Evolutionary conservation across 208 protist species (phyloP).

Genomic region (Trypanosoma congolense): DNA sequence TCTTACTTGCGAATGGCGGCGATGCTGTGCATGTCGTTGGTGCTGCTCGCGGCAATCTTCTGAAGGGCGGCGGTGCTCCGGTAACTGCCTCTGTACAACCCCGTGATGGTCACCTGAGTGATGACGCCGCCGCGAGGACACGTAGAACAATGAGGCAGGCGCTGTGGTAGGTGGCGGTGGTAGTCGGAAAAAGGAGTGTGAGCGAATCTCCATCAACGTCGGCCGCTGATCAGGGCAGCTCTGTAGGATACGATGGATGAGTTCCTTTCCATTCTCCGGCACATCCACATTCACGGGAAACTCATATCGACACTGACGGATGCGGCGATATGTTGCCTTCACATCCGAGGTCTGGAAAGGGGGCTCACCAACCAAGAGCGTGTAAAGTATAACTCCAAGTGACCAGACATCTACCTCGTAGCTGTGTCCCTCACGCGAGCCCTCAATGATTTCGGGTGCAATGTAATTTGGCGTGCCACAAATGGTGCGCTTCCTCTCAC

Average conservation of each 20-base stretch:
- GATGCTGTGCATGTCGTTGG: not conserved
- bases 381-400: conserved; percentile 98
- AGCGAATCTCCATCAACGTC: conserved; percentile 82
- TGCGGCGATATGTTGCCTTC: conserved; percentile 95
- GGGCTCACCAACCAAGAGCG: conserved; percentile 94
- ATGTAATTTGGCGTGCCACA: conserved; percentile 98
- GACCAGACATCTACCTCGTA: conserved; percentile 98
- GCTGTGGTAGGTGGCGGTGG: conserved; percentile 43
- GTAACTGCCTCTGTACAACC: conserved; percentile 1
- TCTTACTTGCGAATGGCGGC: not conserved
- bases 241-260: conserved; percentile 91
- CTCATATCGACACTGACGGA: conserved; percentile 89
- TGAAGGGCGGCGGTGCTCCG: conserved; percentile 3
- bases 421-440: conserved; percentile 87
- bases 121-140: conserved; percentile 14
- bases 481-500: conserved; percentile 93
- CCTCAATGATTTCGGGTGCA: conserved; percentile 91
- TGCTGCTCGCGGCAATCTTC: not conserved
- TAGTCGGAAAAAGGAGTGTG: conserved; percentile 84
- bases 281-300: conserved; percentile 83
- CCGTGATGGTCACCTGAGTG: conserved; percentile 5
- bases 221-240: conserved; percentile 75
- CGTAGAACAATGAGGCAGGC: conserved; percentile 46
- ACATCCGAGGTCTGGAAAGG: conserved; percentile 97
- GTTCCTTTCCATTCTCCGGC: conserved; percentile 60